Percentiles rank a stretch among this genome's conserved stretches.
phyloP scores from a whole-genome alignment of 176 grass and related monocot species.

The Phragmites australis region DNA sequence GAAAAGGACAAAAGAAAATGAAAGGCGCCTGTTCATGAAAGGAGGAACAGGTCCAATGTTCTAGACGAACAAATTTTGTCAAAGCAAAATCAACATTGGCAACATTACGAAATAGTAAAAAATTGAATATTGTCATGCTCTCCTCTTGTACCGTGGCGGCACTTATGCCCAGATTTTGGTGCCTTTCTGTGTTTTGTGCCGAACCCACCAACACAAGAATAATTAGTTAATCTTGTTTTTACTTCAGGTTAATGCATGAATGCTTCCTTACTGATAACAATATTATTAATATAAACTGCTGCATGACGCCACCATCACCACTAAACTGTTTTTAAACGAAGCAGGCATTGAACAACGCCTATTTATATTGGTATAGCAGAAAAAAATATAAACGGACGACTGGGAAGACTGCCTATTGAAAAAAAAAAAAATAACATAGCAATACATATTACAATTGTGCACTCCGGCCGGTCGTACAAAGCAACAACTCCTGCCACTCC shows the following conservation, averaged over 20 bases:
- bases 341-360: no score
- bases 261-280: constrained; percentile 19
- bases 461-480: no score
- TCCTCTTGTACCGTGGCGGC: not conserved
- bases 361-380: no score
- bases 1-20: not conserved
- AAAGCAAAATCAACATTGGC: constrained; percentile 47
- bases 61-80: constrained; percentile 40
- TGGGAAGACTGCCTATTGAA: no score
- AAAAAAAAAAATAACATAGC: no score
- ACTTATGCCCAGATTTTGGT: constrained; percentile 40
- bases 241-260: constrained; percentile 38
- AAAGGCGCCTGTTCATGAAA: not conserved
- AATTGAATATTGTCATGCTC: not conserved
- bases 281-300: not conserved
- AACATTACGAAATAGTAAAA: not conserved
- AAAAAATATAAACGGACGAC: no score
- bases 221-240: constrained; percentile 36
- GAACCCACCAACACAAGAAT: constrained; percentile 38
- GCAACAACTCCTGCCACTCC: no score
- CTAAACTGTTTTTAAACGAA: no score
- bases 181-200: constrained; percentile 40
- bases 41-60: constrained; percentile 20
- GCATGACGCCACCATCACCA: constrained; percentile 48
- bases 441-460: no score